Evolutionary conservation across 116 monocot species (phyloP), one percentile per base, ranked within the genome.

Genomic region (Cymodocea nodosa): DNA sequence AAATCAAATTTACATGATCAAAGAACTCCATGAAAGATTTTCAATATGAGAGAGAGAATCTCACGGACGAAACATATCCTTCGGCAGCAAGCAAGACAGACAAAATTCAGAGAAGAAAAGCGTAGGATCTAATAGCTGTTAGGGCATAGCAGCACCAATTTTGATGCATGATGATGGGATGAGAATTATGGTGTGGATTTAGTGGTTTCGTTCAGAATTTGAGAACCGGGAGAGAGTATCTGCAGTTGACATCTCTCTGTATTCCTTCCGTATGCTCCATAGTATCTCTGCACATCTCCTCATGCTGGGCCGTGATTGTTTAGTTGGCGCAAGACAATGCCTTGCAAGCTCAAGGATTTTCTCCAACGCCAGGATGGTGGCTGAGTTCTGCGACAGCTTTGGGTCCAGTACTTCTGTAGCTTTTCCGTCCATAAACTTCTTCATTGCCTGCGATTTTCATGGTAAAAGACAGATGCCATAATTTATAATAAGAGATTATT

Each of bases 201-300:
- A 44, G 44, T 44, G 5, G 4, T 44, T 44, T 6, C 6, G 44
- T 57, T 22, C 25, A 57, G 57, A 57, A 57, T 57, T 57, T 57
- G 57, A 57, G 57, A 23, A 10, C 24, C 20, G 57, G 57, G 24
- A 24, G 24, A 57, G 24, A 22, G 57, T 14, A 24, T 57, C 57
- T 25, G 57, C 23, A 23, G 23, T 4, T 7, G 17, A 55, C 35
- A 60, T 60, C 34, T 82, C 78, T 44, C 87, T 76, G 74, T 78
- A 85, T 34, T 83, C 82, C 73, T 85, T 92, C 13, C 89, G 72
- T 9, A 94, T 80, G 75, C 70, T 75, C 94, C 94, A 94, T 64
- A 94, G 61, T 23, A 89, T 78, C 56, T 94, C 84, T 1, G 81
- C 89, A 23, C 94, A 94, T 51, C 62, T 78, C 69, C 69, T 69